Conservation (phyloP, 2,329 filamentous ascomycete species). For the Talaromyces sp. region DNA sequence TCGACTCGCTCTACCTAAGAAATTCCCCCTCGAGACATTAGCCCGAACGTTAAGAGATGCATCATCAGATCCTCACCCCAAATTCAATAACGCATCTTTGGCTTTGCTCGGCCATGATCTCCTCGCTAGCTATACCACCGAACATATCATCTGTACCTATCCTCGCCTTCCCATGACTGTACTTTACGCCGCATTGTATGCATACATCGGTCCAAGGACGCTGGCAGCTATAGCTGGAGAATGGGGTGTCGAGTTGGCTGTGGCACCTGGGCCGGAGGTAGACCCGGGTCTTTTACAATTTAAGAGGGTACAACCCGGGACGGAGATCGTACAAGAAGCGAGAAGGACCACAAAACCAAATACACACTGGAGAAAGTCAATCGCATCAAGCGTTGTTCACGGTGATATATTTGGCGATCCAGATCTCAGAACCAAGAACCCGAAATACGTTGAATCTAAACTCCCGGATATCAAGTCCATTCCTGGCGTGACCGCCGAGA, state of each 20-base stretch:
- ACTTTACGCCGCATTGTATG: constrained; percentile 78
- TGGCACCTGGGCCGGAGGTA: constrained; percentile 82
- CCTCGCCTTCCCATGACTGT: constrained; percentile 88
- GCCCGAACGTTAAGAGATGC: constrained; percentile 80
- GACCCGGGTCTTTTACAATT: constrained; percentile 90
- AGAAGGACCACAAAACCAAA: constrained; percentile 42
- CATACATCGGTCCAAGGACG: constrained; percentile 73
- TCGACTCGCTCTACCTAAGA: constrained; percentile 75
- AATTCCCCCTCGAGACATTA: constrained; percentile 80
- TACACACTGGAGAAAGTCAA: constrained; percentile 63
- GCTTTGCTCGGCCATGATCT: constrained; percentile 77
- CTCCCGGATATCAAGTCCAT: constrained; percentile 20
- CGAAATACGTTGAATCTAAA: constrained; percentile 22
- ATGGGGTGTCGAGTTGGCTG: constrained; percentile 91
- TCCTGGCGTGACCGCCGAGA: constrained; percentile 48
- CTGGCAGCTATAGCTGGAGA: constrained; percentile 70
- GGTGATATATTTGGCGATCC: constrained; percentile 81
- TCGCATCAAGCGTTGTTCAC: constrained; percentile 73
- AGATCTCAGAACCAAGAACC: constrained; percentile 30
- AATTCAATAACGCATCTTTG: constrained; percentile 86
- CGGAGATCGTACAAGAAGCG: constrained; percentile 36
- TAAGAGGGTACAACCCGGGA: constrained; percentile 48
- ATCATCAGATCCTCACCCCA: constrained; percentile 73
- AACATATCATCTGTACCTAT: constrained; percentile 83
- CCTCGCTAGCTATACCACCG: constrained; percentile 82